Evolutionary conservation across 2,329 filamentous ascomycete species (phyloP).

Genomic region (Huntiella omanensis): DNA sequence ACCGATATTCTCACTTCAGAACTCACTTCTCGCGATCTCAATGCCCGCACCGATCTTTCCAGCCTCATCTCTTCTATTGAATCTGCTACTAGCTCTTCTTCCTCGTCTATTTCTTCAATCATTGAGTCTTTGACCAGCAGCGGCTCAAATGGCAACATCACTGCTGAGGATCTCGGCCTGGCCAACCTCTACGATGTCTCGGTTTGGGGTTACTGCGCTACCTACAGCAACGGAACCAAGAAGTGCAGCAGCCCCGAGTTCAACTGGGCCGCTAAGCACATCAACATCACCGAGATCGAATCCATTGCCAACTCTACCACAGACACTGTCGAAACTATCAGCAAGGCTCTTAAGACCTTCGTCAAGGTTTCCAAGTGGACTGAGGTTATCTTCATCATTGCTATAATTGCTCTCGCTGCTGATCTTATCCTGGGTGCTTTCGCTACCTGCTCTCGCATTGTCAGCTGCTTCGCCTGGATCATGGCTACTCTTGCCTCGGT

Average conservation of each 20-base stretch:
- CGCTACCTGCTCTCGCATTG: slow-evolving; percentile 63
- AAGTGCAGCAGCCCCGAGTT: slow-evolving; percentile 54
- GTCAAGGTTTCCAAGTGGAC: slow-evolving; percentile 61
- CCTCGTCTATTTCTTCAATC: slow-evolving; percentile 21
- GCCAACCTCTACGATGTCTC: slow-evolving; percentile 62
- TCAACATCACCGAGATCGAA: slow-evolving; percentile 46
- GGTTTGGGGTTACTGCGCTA: slow-evolving; percentile 75
- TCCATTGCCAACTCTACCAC: slow-evolving; percentile 28
- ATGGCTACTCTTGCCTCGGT: slow-evolving; percentile 42
- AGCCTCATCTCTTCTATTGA: slow-evolving; percentile 36
- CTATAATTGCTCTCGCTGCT: slow-evolving; percentile 47
- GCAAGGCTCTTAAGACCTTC: slow-evolving; percentile 53
- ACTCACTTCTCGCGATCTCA: slow-evolving; percentile 20
- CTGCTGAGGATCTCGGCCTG: slow-evolving; percentile 39
- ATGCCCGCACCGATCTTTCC: slow-evolving; percentile 25
- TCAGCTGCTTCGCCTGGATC: slow-evolving; percentile 68
- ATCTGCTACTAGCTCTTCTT: slow-evolving; percentile 39
- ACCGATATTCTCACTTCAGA: slow-evolving; percentile 10
- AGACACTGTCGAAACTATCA: slow-evolving; percentile 40
- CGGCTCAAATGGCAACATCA: slow-evolving; percentile 29
- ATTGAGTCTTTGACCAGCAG: slow-evolving; percentile 11
- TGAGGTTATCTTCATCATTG: slow-evolving; percentile 60
- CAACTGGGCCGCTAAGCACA: slow-evolving; percentile 57
- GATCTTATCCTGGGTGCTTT: slow-evolving; percentile 66
- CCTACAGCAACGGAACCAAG: slow-evolving; percentile 32